Percentiles rank a stretch among this genome's conserved stretches.
Conservation (phyloP, 2,329 filamentous ascomycete genomes). For the Neofusicoccum kwambonambiense region DNA sequence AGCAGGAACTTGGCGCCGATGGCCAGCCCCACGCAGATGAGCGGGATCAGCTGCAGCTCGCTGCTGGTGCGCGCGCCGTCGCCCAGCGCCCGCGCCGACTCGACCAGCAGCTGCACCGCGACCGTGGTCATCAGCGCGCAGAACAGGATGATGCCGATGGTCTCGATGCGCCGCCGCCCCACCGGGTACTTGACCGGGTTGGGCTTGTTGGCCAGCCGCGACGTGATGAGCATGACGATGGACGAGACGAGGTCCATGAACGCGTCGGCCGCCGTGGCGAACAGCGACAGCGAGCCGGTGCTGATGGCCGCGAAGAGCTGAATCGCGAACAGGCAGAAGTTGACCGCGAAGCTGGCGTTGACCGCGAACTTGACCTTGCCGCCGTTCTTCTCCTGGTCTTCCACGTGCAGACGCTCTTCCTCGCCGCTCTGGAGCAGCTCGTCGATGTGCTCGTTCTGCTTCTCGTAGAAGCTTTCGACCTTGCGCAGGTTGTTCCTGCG, state of each 20-base stretch:
- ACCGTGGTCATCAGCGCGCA: slow-evolving; percentile 67
- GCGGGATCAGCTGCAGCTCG: slow-evolving; percentile 53
- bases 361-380: slow-evolving; percentile 40
- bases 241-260: slow-evolving; percentile 67
- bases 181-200: slow-evolving; percentile 64
- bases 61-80: slow-evolving; percentile 44
- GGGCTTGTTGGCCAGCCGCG: slow-evolving; percentile 57
- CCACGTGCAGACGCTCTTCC: slow-evolving; percentile 53
- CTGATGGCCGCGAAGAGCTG: slow-evolving; percentile 59
- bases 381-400: slow-evolving; percentile 52
- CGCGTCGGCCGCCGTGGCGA: slow-evolving; percentile 65
- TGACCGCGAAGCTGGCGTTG: slow-evolving; percentile 38
- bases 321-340: slow-evolving; percentile 55
- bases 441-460: slow-evolving; percentile 42
- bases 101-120: slow-evolving; percentile 61
- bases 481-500: slow-evolving; percentile 29
- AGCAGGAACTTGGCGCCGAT: slow-evolving; percentile 54
- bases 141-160: slow-evolving; percentile 64
- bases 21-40: slow-evolving; percentile 55
- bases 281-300: slow-evolving; percentile 61
- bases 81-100: slow-evolving; percentile 55
- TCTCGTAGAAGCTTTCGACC: slow-evolving; percentile 44
- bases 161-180: slow-evolving; percentile 62
- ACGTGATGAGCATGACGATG: slow-evolving; percentile 61
- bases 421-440: slow-evolving; percentile 56